Conservation (phyloP, 169 alveolate species). For the Plasmodium cynomolgi region DNA sequence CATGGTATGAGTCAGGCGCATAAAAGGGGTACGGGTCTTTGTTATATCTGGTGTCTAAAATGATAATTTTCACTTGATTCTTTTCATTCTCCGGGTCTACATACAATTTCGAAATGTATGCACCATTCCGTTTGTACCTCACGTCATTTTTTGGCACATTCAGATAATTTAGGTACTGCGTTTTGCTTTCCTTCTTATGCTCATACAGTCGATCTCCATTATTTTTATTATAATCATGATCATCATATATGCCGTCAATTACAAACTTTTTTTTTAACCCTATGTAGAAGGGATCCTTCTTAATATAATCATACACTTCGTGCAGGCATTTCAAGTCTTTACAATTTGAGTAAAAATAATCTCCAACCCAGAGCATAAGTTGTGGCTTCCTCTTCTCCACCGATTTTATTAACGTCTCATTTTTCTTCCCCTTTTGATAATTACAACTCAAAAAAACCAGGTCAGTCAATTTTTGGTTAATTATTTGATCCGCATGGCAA, state of each 20-base stretch:
- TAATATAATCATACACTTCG: slow-evolving; percentile 75
- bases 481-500: slow-evolving; percentile 54
- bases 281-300: slow-evolving; percentile 66
- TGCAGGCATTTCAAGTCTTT: slow-evolving; percentile 78
- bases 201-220: slow-evolving; percentile 83
- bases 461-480: slow-evolving; percentile 26
- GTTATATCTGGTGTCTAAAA: slow-evolving; percentile 86
- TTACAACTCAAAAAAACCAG: slow-evolving; percentile 64
- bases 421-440: slow-evolving; percentile 28
- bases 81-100: slow-evolving; percentile 83
- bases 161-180: slow-evolving; percentile 81
- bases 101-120: slow-evolving; percentile 84
- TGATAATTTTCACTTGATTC: slow-evolving; percentile 83
- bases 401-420: slow-evolving; percentile 10
- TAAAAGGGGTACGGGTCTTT: slow-evolving; percentile 83
- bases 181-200: slow-evolving; percentile 81
- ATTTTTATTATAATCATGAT: slow-evolving; percentile 87
- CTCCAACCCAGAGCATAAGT: slow-evolving; percentile 87
- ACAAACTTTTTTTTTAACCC: slow-evolving; percentile 66
- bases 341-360: slow-evolving; percentile 83
- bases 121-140: slow-evolving; percentile 86
- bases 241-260: slow-evolving; percentile 90
- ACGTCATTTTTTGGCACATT: slow-evolving; percentile 84
- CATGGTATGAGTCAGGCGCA: slow-evolving; percentile 75
- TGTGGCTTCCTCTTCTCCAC: slow-evolving; percentile 81